These are phyloP conservation scores for Starmerella vitae DNA, from an alignment of 805 yeast species.

Conservation along the genomic window DNA sequence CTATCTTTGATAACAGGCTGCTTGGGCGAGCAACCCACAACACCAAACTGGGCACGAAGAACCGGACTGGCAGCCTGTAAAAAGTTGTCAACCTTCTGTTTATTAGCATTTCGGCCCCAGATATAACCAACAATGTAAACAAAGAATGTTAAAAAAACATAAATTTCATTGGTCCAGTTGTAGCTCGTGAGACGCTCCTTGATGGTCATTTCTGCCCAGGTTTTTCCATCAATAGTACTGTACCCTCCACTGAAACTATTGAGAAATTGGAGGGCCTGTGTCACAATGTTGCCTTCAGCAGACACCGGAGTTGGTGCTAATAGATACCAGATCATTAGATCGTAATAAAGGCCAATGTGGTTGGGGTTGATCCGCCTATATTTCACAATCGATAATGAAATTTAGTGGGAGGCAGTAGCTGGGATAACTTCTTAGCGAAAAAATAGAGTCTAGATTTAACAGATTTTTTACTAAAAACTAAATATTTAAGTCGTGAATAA, in stretches of 20 bases:
- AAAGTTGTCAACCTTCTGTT: slow-evolving; percentile 39
- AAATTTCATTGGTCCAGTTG: slow-evolving; percentile 66
- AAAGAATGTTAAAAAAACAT: slow-evolving; percentile 40
- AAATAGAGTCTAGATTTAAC: too few relatives aligned
- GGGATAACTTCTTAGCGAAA: too few relatives aligned
- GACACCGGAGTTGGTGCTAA: background rate
- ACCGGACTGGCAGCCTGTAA: slow-evolving; percentile 38
- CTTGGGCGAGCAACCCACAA: slow-evolving; percentile 41
- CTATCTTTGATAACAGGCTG: slow-evolving; percentile 45
- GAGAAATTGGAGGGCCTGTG: background rate
- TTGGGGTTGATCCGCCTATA: too few relatives aligned
- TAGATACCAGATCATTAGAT: background rate
- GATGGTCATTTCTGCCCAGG: slow-evolving; percentile 46
- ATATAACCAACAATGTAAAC: slow-evolving; percentile 39
- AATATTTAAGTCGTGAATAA: too few relatives aligned
- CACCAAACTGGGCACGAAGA: slow-evolving; percentile 56
- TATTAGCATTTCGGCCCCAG: slow-evolving; percentile 49
- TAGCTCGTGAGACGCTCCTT: slow-evolving; percentile 43
- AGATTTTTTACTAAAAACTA: too few relatives aligned
- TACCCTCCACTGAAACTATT: background rate
- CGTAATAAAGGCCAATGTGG: too few relatives aligned
- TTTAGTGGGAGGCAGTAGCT: too few relatives aligned
- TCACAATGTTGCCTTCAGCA: background rate
- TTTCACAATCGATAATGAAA: too few relatives aligned
- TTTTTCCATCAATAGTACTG: slow-evolving; percentile 21